Conservation (phyloP, 441 rosid genomes). For the Corymbia citriodora region DNA sequence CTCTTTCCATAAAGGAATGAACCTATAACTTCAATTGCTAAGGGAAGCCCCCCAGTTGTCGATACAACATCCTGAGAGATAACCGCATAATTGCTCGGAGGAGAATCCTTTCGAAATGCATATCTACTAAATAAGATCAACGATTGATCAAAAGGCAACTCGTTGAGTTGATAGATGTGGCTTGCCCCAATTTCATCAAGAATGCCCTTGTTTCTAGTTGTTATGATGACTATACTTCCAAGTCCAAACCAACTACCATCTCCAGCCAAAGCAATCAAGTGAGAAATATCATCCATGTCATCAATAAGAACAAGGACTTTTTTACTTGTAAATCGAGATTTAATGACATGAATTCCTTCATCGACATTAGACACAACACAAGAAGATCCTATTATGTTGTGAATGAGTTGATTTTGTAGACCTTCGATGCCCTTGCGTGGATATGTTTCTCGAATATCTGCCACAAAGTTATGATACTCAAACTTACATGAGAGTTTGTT, state of each 20-base stretch:
- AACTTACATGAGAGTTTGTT: background rate
- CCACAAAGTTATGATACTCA: background rate
- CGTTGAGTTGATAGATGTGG: background rate
- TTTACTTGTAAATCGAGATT: background rate
- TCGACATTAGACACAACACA: background rate
- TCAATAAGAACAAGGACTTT: background rate
- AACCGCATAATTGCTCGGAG: rapidly evolving
- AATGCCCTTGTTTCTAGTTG: background rate
- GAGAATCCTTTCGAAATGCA: background rate
- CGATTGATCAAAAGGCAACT: background rate
- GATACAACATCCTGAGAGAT: background rate
- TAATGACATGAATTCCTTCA: background rate
- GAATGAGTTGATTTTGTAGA: background rate
- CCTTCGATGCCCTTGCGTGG: background rate
- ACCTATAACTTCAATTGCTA: background rate
- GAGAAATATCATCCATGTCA: background rate
- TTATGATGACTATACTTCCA: background rate
- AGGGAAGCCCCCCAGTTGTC: background rate
- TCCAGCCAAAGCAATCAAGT: background rate
- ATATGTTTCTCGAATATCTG: background rate
- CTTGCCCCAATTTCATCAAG: background rate
- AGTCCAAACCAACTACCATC: rapidly evolving
- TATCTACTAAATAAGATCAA: background rate
- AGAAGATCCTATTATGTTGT: background rate
- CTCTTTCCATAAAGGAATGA: background rate